Conservation (phyloP, 495 filamentous ascomycete genomes). For the Filosporella fistucella region DNA sequence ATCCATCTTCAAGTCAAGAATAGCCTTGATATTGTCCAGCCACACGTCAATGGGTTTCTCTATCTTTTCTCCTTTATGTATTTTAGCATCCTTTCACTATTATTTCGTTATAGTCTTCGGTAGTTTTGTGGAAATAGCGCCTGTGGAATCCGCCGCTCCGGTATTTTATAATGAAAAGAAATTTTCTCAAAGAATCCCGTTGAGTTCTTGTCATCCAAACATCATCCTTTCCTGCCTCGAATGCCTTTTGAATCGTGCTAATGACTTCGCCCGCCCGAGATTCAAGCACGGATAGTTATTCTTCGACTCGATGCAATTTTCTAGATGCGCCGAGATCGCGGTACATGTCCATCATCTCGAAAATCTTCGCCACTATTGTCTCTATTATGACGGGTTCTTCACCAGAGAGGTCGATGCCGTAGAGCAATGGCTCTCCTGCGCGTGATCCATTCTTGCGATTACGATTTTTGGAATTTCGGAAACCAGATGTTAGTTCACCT, state of each 20-base stretch:
- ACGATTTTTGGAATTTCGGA: slow-evolving; percentile 8
- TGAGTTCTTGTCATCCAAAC: slow-evolving; percentile 37
- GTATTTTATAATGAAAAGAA: slow-evolving; percentile 52
- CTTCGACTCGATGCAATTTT: slow-evolving; percentile 11
- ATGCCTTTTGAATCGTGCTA: slow-evolving; percentile 12
- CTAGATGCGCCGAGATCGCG: slow-evolving; percentile 8
- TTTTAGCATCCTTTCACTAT: slow-evolving; percentile 30
- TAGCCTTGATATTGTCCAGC: slow-evolving; percentile 40
- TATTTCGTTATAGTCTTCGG: slow-evolving; percentile 36
- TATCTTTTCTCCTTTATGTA: slow-evolving; percentile 42
- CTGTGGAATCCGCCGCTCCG: slow-evolving; percentile 30
- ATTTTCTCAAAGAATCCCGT: slow-evolving; percentile 41
- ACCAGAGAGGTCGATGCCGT: slow-evolving; percentile 4
- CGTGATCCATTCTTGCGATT: slow-evolving; percentile 11
- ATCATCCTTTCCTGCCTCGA: slow-evolving; percentile 10
- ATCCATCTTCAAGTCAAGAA: slow-evolving; percentile 44
- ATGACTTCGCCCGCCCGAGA: slow-evolving; percentile 9
- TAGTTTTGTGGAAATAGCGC: slow-evolving; percentile 31
- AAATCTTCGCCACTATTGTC: slow-evolving; percentile 9
- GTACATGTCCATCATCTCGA: slow-evolving; percentile 19
- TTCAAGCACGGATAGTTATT: slow-evolving; percentile 15
- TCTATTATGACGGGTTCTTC: slow-evolving; percentile 10
- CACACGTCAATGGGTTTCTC: slow-evolving; percentile 44
- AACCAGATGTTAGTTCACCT: neutral
- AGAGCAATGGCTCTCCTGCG: slow-evolving; percentile 4